A percentile compares a stretch with the other conserved stretches of the same genome.
Evolutionary conservation across 257 asterid species (phyloP).

Genomic region (Ehretia macrophylla): DNA sequence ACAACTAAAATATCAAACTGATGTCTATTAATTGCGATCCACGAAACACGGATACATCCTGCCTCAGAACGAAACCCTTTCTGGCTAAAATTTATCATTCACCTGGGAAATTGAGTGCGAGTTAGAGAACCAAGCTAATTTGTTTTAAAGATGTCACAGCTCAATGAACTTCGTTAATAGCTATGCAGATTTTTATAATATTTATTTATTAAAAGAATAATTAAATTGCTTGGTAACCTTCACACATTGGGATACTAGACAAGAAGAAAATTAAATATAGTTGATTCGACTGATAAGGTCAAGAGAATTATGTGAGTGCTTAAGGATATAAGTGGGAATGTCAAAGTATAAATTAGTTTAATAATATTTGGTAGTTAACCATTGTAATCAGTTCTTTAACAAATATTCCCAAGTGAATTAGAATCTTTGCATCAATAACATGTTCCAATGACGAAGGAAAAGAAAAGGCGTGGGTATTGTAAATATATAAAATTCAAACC

Average conservation of each 20-base stretch:
- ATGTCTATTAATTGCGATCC: too few relatives aligned
- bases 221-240: neutral
- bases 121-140: conserved; percentile 5
- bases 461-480: too few relatives aligned
- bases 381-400: conserved; percentile 40
- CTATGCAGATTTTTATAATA: neutral
- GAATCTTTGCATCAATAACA: conserved; percentile 38
- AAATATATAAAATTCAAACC: too few relatives aligned
- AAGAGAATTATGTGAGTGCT: conserved; percentile 17
- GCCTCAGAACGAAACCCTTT: too few relatives aligned
- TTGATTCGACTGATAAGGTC: too few relatives aligned
- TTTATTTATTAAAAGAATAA: too few relatives aligned
- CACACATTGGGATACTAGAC: neutral
- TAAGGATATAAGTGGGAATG: conserved; percentile 16
- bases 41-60: neutral
- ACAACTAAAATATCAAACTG: too few relatives aligned
- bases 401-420: conserved; percentile 38
- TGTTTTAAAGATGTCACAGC: neutral
- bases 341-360: conserved; percentile 17
- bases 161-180: neutral
- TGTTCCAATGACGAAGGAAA: conserved; percentile 24
- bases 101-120: conserved; percentile 19
- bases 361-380: conserved; percentile 23
- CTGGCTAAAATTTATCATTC: neutral
- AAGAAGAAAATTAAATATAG: too few relatives aligned